phyloP scores from a whole-genome alignment of 1,139 yeast genomes.

The Petasospora fabianii region DNA sequence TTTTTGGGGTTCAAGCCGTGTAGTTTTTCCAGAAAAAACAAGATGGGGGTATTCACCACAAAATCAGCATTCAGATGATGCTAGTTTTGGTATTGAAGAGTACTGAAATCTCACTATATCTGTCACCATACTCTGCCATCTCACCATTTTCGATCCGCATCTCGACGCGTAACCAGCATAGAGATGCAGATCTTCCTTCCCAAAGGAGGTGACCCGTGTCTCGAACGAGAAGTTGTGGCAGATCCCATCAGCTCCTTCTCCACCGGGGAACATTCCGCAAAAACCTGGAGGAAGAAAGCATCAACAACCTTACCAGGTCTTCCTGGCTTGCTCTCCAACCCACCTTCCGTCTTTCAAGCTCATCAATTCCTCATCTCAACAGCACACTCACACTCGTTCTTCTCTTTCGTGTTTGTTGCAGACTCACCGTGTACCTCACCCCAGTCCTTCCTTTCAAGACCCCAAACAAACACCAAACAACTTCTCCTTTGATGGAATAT shows the following conservation, averaged over 20 bases:
- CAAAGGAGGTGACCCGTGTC: neutral
- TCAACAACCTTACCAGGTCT: neutral
- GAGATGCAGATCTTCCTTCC: neutral
- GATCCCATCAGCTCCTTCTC: neutral
- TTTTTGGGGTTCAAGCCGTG: too few species aligned
- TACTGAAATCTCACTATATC: too few species aligned
- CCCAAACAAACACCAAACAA: conserved; percentile 3
- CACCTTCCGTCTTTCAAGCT: neutral
- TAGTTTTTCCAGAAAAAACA: neutral
- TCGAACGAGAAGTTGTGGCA: neutral
- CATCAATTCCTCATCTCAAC: too few species aligned
- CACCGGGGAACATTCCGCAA: neutral
- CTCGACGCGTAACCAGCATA: neutral
- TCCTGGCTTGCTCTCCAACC: neutral
- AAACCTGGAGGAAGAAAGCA: neutral
- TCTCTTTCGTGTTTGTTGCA: neutral
- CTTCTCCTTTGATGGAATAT: neutral
- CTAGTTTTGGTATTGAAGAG: too few species aligned
- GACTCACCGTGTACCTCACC: conserved; percentile 1
- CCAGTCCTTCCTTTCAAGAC: conserved; percentile 6
- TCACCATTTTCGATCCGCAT: too few species aligned
- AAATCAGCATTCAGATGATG: too few species aligned
- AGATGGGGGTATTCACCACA: too few species aligned
- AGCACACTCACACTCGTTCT: neutral
- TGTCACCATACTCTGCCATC: too few species aligned